Percentiles rank a stretch among this genome's conserved stretches.
phyloP scores from a whole-genome alignment of 2,329 filamentous ascomycete genomes.

The Nakataea oryzae region DNA sequence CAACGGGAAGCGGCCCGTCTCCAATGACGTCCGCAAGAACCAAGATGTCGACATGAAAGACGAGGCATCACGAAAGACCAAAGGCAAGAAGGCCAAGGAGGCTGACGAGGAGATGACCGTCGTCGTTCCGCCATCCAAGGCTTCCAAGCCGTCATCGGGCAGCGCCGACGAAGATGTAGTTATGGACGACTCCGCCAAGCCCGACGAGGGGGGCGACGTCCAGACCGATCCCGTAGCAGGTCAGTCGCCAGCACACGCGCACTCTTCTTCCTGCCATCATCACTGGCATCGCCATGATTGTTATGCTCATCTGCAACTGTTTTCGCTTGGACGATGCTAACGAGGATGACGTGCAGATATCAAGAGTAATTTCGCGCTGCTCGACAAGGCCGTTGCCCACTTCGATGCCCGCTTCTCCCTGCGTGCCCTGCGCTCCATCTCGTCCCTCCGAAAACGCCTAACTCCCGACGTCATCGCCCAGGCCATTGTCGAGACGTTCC shows the following conservation, averaged over 20 bases:
- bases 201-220: conserved; percentile 30
- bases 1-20: conserved; percentile 59
- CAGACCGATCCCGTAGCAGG: conserved; percentile 54
- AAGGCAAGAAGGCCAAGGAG: conserved; percentile 58
- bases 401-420: conserved; percentile 96
- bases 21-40: conserved; percentile 54
- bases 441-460: conserved; percentile 85
- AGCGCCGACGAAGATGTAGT: conserved; percentile 60
- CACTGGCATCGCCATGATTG: neutral
- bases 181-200: conserved; percentile 53
- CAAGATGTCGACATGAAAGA: conserved; percentile 64
- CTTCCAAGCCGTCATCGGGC: conserved; percentile 42
- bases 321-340: conserved; percentile 8
- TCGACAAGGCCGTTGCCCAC: conserved; percentile 83
- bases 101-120: conserved; percentile 76
- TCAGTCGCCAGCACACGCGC: conserved; percentile 22
- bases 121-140: conserved; percentile 65
- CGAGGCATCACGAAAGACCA: conserved; percentile 45
- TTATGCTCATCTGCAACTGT: neutral
- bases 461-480: conserved; percentile 71
- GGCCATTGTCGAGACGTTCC: conserved; percentile 73
- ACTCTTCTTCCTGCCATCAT: neutral
- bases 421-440: conserved; percentile 87
- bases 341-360: conserved; percentile 54
- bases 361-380: conserved; percentile 82